Percentiles rank a stretch among this genome's conserved stretches.
phyloP scores from a whole-genome alignment of 1,139 yeast species.

The Lodderomyces margitis region DNA sequence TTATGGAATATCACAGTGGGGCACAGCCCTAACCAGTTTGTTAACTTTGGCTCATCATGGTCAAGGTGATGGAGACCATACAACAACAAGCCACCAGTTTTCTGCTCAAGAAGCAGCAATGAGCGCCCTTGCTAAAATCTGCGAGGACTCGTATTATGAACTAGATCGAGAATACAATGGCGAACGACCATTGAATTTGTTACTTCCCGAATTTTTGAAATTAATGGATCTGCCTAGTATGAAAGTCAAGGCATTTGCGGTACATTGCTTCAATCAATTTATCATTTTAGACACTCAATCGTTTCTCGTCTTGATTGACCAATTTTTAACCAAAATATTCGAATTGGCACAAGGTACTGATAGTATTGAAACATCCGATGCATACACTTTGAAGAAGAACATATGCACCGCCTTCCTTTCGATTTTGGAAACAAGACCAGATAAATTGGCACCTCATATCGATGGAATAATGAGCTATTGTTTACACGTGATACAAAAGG shows the following conservation, averaged over 20 bases:
- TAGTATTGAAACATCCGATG: conserved; percentile 17
- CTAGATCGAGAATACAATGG: conserved; percentile 66
- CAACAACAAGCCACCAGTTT: conserved; percentile 6
- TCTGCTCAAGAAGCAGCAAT: conserved; percentile 63
- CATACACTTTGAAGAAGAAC: conserved; percentile 63
- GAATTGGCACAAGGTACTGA: conserved; percentile 53
- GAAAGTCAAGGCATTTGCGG: conserved; percentile 58
- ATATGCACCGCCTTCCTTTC: conserved; percentile 78
- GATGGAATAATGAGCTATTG: conserved; percentile 84
- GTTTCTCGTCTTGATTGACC: conserved; percentile 63
- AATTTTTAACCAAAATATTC: conserved; percentile 62
- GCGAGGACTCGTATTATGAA: conserved; percentile 71
- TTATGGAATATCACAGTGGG: conserved; percentile 76
- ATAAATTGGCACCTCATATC: conserved; percentile 74
- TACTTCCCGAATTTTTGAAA: conserved; percentile 64
- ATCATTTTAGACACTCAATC: conserved; percentile 67
- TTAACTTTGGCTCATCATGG: conserved; percentile 48
- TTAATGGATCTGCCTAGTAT: conserved; percentile 42
- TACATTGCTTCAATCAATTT: conserved; percentile 76
- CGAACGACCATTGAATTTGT: conserved; percentile 62
- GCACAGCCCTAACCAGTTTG: conserved; percentile 66
- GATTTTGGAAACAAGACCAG: conserved; percentile 76
- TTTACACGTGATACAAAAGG: conserved; percentile 65
- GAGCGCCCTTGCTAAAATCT: conserved; percentile 78
- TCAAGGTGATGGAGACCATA: conserved; percentile 17